phyloP scores from a whole-genome alignment of 306 rosid genomes.

The Medicago arabica region DNA sequence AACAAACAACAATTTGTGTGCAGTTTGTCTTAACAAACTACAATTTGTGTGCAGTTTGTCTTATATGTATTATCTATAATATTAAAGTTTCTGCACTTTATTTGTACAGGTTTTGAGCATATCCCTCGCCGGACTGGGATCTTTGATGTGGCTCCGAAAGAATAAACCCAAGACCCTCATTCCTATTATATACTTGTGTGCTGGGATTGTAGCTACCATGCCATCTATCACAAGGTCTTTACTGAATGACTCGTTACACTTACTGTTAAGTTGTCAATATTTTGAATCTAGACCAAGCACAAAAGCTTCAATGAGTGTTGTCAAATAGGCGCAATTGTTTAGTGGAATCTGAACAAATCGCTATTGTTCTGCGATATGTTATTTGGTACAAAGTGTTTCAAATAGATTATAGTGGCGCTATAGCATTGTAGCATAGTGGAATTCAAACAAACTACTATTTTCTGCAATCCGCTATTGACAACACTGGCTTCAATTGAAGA shows the following conservation, averaged over 20 bases:
- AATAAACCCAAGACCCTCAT: conserved; percentile 90
- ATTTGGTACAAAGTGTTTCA: background rate
- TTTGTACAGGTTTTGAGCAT: conserved; percentile 81
- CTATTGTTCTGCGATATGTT: background rate
- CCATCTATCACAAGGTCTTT: conserved; percentile 95
- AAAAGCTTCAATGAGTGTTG: background rate
- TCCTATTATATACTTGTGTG: conserved; percentile 86
- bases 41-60: conserved; percentile 12
- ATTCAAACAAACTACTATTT: no score
- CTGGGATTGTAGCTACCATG: conserved; percentile 89
- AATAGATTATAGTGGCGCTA: no score
- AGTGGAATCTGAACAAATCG: background rate
- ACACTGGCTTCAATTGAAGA: background rate
- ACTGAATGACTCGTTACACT: conserved; percentile 22
- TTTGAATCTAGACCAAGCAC: conserved; percentile 34
- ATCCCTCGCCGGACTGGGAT: conserved; percentile 94
- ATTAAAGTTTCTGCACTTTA: conserved; percentile 35
- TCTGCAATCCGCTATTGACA: no score
- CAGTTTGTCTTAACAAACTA: background rate
- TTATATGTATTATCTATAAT: conserved; percentile 23
- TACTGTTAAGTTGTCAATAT: conserved; percentile 2
- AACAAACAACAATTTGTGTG: conserved; percentile 9
- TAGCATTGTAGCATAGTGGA: no score
- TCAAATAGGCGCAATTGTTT: background rate
- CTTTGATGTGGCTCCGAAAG: conserved; percentile 97